Evolutionary conservation across 2,329 filamentous ascomycete species (phyloP).

Genomic region (Colletotrichum lini): DNA sequence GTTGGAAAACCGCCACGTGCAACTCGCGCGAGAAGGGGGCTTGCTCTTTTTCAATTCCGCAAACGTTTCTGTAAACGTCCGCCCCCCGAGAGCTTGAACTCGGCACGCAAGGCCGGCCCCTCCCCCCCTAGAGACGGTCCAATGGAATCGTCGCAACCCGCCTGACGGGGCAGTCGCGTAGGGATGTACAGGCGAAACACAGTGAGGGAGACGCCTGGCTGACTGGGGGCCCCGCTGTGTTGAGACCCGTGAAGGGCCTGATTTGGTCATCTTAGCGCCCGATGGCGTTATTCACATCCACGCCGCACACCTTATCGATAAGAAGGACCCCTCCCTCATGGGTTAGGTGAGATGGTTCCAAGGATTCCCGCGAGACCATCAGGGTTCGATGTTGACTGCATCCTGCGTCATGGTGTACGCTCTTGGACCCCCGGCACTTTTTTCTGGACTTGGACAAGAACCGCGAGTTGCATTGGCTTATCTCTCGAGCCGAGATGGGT

Average conservation of each 20-base stretch:
- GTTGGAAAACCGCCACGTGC: background rate
- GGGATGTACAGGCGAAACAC: conserved; percentile 16
- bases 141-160: conserved; percentile 28
- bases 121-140: background rate
- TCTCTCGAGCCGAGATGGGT: conserved; percentile 2
- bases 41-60: conserved; percentile 21
- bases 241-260: background rate
- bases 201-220: background rate
- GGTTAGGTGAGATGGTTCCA: conserved; percentile 7
- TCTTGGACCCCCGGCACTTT: conserved; percentile 15
- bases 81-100: conserved; percentile 18
- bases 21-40: conserved; percentile 7
- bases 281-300: conserved; percentile 34
- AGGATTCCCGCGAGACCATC: conserved; percentile 9
- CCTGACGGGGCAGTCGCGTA: conserved; percentile 38
- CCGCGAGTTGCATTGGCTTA: background rate
- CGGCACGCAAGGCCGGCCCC: background rate
- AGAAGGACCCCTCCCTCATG: background rate
- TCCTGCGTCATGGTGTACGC: background rate
- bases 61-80: too few species aligned
- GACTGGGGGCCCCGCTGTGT: background rate
- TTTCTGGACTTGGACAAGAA: background rate
- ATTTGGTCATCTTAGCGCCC: conserved; percentile 36
- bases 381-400: conserved; percentile 11
- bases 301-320: background rate